Evolutionary conservation across 495 filamentous ascomycete species (phyloP), one percentile per base, ranked within the genome.

Genomic region (Neurospora tetraspora): DNA sequence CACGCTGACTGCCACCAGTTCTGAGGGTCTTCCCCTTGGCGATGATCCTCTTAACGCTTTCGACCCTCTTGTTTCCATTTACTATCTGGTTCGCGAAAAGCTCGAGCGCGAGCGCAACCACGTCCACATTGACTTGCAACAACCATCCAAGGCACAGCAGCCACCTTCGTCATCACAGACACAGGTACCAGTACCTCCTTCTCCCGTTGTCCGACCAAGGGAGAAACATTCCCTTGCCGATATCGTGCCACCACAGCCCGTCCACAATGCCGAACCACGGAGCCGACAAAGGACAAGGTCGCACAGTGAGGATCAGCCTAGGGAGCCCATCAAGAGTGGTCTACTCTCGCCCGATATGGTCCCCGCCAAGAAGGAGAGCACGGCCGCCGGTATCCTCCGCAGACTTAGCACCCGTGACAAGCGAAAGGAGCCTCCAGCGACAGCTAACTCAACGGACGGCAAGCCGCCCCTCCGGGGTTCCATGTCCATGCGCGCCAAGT

Each of bases 51-150:
- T 96, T 69, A 98, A 98, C 80, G 96, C 96, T 4, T 99, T 91
- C 82, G 93, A 92, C 77, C 96, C 96, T 2, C 83, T 99, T 68
- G 86, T 98, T 27, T 98, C 96, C 4, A 90, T 98, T 68, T 99
- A 99, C 79, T 97, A 96, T 78, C 90, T 99, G 5, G 96, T 97
- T 45, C 91, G 91, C 71, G 96, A 99, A 82, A 98, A 98, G 82
- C 87, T 92, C 72, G 94, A 97, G 38, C 90, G 92, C 68, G 95
- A 99, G 78, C 86, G 78, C 12, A 76, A 77, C 71, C 18, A 38
- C 1, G 70, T 69, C 31, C 36, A 68, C 53, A 36, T 72, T 71
- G 76, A 78, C 39, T 75, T 74, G 4, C 76, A 79, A 23, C 68
- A 76, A 39, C 74, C 68, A 61, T 43, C 76, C 47, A 78, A 74